Percentiles rank a stretch among this genome's conserved stretches.
Evolutionary conservation across 495 filamentous ascomycete species (phyloP).

Genomic region (Mytilinidion resinicola): DNA sequence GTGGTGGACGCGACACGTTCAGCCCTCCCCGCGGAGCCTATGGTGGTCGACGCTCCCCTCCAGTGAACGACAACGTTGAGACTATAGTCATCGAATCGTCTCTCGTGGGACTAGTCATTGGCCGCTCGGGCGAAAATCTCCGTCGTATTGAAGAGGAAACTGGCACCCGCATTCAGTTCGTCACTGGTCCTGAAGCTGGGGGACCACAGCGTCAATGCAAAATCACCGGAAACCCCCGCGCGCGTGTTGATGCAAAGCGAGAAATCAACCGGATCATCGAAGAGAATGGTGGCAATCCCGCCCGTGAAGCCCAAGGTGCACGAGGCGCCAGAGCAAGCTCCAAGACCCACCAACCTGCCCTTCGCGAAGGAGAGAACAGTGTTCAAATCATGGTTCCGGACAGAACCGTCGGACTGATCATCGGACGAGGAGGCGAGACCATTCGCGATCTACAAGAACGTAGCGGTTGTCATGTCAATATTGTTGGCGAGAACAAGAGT

Average conservation of each 20-base stretch:
- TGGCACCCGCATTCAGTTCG: conserved; percentile 71
- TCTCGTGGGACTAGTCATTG: conserved; percentile 78
- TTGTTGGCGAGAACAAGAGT: conserved; percentile 78
- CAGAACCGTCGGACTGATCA: conserved; percentile 77
- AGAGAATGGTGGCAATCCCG: conserved; percentile 62
- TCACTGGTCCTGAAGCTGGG: conserved; percentile 58
- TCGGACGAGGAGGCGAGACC: conserved; percentile 77
- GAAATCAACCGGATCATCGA: conserved; percentile 77
- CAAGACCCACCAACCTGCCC: conserved; percentile 45
- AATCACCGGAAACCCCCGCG: conserved; percentile 61
- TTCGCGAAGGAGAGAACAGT: conserved; percentile 65
- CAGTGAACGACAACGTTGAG: conserved; percentile 58
- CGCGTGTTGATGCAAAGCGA: conserved; percentile 61
- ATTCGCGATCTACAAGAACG: conserved; percentile 85
- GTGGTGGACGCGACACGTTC: conserved; percentile 26
- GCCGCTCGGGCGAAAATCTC: conserved; percentile 74
- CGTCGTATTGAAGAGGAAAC: conserved; percentile 70
- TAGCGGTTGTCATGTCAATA: conserved; percentile 81
- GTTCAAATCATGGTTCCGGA: conserved; percentile 87
- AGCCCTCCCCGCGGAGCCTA: conserved; percentile 36
- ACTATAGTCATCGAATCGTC: conserved; percentile 69
- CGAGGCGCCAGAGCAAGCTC: conserved; percentile 26
- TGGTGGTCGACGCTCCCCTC: conserved; percentile 52
- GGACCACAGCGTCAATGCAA: conserved; percentile 68
- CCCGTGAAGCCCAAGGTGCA: conserved; percentile 26